Evolutionary conservation across 2,329 filamentous ascomycete genomes (phyloP), one percentile per base, ranked within the genome.

Genomic region (Penicillium capsulatum): DNA sequence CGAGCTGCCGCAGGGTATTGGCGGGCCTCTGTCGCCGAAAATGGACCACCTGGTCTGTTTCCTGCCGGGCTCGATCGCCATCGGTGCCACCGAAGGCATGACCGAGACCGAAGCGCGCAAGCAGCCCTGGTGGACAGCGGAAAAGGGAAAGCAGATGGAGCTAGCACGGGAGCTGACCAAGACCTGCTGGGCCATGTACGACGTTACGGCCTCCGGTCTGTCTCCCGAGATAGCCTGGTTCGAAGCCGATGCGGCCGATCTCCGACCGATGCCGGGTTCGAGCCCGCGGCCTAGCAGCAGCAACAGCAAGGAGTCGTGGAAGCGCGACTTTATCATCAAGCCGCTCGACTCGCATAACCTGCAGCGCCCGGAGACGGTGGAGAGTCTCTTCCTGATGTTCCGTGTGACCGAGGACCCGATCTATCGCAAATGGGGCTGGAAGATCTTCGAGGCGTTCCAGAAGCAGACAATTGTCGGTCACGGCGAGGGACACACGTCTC

Each of bases 41-140:
- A 95, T 96, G 88, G 90, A 96, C 59, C 91, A 97, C 59, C 75
- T 96, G 6, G 90, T 95, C 32, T 96, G 90, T 68, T 96, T 96
- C 73, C 83, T 95, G 78, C 88, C 89, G 0, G 91, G 91, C 5
- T 94, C 90, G 3, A 94, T 96, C 53, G 90, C 89, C 0, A 74
- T 96, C 2, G 88, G 78, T 0, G 86, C 79, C 0, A 96, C 91
- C 0, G 83, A 80, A 31, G 91, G 91, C 2, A 64, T 84, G 24
- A 77, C 83, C 0, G 79, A 94, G 47, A 72, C 75, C 1, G 80
- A 87, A 59, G 89, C 89, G 10, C 81, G 78, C 48, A 83, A 83
- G 60, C 67, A 76, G 3, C 71, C 79, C 0, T 75, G 71, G 4
- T 96, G 91, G 90, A 79, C 75, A 20, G 71, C 78, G 49, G 76